These are phyloP conservation scores for Tylopilus orsonianus DNA, from an alignment of 1,284 basidiomycete species.

Conservation along the genomic window DNA sequence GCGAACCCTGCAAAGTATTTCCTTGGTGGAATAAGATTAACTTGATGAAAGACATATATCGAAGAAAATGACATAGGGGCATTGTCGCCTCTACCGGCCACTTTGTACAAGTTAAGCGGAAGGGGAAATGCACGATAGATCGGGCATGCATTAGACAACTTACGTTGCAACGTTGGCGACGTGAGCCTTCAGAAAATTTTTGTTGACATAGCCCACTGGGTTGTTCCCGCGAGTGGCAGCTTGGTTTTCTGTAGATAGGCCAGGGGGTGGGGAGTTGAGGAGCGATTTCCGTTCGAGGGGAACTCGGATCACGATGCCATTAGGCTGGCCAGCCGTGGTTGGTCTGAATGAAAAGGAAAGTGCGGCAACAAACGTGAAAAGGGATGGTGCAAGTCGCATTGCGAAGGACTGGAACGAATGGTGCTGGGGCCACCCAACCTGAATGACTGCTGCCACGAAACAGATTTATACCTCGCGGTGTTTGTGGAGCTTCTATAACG, in stretches of 20 bases:
- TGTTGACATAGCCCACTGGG: constrained; percentile 5
- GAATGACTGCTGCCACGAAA: not conserved
- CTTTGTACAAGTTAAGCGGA: not conserved
- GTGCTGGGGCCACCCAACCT: not conserved
- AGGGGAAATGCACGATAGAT: not conserved
- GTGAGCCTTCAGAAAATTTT: constrained; percentile 17
- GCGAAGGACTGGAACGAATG: constrained; percentile 2
- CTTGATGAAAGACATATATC: not conserved
- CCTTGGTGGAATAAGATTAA: constrained; percentile 22
- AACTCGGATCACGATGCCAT: constrained; percentile 16
- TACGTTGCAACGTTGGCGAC: constrained; percentile 17
- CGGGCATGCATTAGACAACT: constrained; percentile 4
- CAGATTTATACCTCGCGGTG: constrained; percentile 3
- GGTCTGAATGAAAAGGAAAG: constrained; percentile 17
- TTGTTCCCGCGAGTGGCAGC: not conserved
- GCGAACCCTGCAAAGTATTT: constrained; percentile 39
- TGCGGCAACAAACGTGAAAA: constrained; percentile 12
- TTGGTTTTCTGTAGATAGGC: not conserved
- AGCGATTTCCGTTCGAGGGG: constrained; percentile 24
- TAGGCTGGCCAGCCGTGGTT: not conserved
- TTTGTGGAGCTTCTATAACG: constrained; percentile 5
- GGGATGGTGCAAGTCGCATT: constrained; percentile 17
- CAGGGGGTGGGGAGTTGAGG: constrained; percentile 4
- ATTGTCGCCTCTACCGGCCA: not conserved
- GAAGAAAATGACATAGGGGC: not conserved